These are phyloP conservation scores for Wallacemonas sp. DNA, from an alignment of 208 protist genomes.

Conservation along the genomic window DNA sequence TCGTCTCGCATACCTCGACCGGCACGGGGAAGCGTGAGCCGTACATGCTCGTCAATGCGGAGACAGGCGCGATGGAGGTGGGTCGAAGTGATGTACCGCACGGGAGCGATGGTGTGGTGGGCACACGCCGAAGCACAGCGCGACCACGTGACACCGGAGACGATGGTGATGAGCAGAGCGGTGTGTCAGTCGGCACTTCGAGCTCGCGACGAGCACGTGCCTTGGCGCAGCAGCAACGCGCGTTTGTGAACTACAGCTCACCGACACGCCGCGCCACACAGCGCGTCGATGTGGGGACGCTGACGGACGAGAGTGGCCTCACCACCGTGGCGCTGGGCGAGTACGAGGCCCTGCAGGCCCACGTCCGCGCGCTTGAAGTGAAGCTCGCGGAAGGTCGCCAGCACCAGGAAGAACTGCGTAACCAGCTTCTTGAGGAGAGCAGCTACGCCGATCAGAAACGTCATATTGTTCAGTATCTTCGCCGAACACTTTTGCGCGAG, in stretches of 20 bases:
- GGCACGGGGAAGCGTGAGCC: neutral
- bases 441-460: conserved; percentile 56
- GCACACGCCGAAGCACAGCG: too few species aligned
- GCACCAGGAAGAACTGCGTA: conserved; percentile 26
- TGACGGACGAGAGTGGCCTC: conserved; percentile 76
- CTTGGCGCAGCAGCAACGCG: neutral
- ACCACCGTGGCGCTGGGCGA: conserved; percentile 45
- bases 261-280: conserved; percentile 32
- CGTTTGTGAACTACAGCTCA: neutral
- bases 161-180: too few species aligned
- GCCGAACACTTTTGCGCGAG: conserved; percentile 79
- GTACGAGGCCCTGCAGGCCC: conserved; percentile 41
- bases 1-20: neutral
- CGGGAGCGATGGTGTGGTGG: neutral
- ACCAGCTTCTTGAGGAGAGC: conserved; percentile 57
- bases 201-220: neutral
- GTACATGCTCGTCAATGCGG: neutral
- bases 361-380: conserved; percentile 42
- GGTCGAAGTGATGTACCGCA: neutral
- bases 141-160: too few species aligned
- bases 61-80: neutral
- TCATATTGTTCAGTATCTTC: conserved; percentile 77
- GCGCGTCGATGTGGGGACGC: conserved; percentile 46
- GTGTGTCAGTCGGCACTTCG: neutral
- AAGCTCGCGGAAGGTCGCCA: conserved; percentile 54